Conservation (phyloP, 345 rosid species). For the Sisymbrium irio region DNA sequence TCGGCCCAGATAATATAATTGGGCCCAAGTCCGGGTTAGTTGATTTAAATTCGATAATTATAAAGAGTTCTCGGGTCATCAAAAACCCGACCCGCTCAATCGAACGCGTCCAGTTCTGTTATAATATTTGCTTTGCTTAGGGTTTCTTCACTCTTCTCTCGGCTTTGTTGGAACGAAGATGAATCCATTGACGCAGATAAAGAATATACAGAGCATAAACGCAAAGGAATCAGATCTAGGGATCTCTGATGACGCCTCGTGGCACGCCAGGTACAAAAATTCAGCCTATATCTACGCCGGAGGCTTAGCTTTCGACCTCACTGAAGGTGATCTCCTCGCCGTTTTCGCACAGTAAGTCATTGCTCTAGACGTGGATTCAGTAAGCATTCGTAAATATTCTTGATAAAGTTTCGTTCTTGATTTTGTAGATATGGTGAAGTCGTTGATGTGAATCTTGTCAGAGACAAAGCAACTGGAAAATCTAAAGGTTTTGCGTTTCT, state of each 20-base stretch:
- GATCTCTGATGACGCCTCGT: slow-evolving; percentile 80
- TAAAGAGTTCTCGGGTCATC: neutral
- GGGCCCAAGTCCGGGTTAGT: slow-evolving; percentile 2
- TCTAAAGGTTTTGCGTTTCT: slow-evolving; percentile 85
- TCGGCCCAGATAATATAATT: neutral
- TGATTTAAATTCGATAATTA: neutral
- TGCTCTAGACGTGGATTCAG: neutral
- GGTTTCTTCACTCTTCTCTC: neutral
- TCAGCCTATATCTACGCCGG: slow-evolving; percentile 84
- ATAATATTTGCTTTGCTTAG: neutral
- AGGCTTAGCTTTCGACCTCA: slow-evolving; percentile 86
- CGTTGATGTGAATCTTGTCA: slow-evolving; percentile 85
- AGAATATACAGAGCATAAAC: slow-evolving; percentile 69
- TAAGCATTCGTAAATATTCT: neutral
- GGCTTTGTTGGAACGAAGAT: slow-evolving; percentile 20
- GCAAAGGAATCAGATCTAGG: slow-evolving; percentile 78
- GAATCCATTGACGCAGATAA: slow-evolving; percentile 88
- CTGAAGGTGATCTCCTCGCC: slow-evolving; percentile 96
- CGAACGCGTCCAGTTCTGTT: neutral
- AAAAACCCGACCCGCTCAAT: slow-evolving; percentile 7
- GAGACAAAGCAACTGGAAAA: slow-evolving; percentile 93
- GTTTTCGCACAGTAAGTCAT: slow-evolving; percentile 73
- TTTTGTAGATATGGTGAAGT: slow-evolving; percentile 71
- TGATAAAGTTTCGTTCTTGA: neutral
- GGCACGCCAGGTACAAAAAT: slow-evolving; percentile 92